These are phyloP conservation scores for Tetrapisispora nanseiensis DNA, from an alignment of 805 yeast species.

Conservation along the genomic window DNA sequence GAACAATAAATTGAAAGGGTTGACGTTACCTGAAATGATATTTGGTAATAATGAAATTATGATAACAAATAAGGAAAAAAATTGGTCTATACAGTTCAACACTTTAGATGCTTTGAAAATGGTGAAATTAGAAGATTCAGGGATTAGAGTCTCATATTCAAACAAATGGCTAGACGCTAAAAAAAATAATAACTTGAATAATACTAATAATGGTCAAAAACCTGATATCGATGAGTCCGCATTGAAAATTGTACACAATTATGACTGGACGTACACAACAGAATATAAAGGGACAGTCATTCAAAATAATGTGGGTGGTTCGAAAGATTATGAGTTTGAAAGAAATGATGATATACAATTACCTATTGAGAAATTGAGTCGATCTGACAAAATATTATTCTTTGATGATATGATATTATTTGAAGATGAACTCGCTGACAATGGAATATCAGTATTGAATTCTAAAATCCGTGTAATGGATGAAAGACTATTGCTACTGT, in stretches of 20 bases:
- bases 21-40: constrained; percentile 95
- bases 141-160: constrained; percentile 74
- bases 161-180: constrained; percentile 59
- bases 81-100: constrained; percentile 52
- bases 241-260: constrained; percentile 63
- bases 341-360: constrained; percentile 33
- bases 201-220: constrained; percentile 9
- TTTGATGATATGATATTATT: constrained; percentile 81
- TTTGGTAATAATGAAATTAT: constrained; percentile 74
- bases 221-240: constrained; percentile 34
- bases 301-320: constrained; percentile 6
- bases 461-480: constrained; percentile 87
- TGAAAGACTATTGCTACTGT: constrained; percentile 59
- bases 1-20: constrained; percentile 41
- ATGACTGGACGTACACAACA: constrained; percentile 94
- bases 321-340: constrained; percentile 7
- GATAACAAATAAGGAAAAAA: constrained; percentile 34
- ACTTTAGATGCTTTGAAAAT: constrained; percentile 58
- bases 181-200: constrained; percentile 11
- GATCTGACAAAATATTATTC: constrained; percentile 77
- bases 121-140: constrained; percentile 43
- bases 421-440: constrained; percentile 95
- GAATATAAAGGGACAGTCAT: constrained; percentile 54
- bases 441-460: constrained; percentile 73
- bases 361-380: constrained; percentile 60